Evolutionary conservation across 768 basidiomycete species (phyloP), one percentile per base, ranked within the genome.

Genomic region (Crepidotus variabilis): DNA sequence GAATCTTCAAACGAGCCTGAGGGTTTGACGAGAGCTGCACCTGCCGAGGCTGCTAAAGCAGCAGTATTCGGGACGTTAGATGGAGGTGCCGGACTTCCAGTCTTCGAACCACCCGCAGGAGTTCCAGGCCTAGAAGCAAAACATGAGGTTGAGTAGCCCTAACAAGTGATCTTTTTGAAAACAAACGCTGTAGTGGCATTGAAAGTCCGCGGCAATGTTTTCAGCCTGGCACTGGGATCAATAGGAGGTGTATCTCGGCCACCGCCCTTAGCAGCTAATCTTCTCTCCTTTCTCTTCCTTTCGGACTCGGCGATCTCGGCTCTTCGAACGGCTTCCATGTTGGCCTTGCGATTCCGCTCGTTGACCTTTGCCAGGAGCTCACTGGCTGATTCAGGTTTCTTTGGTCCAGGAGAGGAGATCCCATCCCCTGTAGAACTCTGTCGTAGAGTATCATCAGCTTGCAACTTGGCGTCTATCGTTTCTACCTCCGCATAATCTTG

Each of bases 331-430:
- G 83, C 83, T 64, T 95, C 96, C 61, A 84, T 60, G 56, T 96
- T 96, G 28, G 88, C 87, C 67, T 83, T 87, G 55, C 90, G 81
- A 69, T 98, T 98, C 55, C 93, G 83, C 72, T 94, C 92, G 67
- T 96, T 98, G 53, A 98, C 86, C 65, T 75, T 84, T 14, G 90
- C 83, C 22, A 96, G 78, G 65, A 82, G 71, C 60, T 90, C 83
- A 10, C 60, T 68, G 6, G 69, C 65, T 6, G 63, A 67, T 13
- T 69, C 69, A 18, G 57, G 58, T 20, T 49, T 57, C 46, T 52
- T 61, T 9, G 68, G 68, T 16, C 56, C 57, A 16, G 59, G 51
- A 23, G 54, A 24, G 54, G 58, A 55, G 2, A 56, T 55, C 11
- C 65, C 62, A 2, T 65, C 61, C 4, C 13, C 14, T 11, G 39